These are phyloP conservation scores for Teratosphaeria zuluensis DNA, from an alignment of 2,329 filamentous ascomycete species.

Conservation along the genomic window DNA sequence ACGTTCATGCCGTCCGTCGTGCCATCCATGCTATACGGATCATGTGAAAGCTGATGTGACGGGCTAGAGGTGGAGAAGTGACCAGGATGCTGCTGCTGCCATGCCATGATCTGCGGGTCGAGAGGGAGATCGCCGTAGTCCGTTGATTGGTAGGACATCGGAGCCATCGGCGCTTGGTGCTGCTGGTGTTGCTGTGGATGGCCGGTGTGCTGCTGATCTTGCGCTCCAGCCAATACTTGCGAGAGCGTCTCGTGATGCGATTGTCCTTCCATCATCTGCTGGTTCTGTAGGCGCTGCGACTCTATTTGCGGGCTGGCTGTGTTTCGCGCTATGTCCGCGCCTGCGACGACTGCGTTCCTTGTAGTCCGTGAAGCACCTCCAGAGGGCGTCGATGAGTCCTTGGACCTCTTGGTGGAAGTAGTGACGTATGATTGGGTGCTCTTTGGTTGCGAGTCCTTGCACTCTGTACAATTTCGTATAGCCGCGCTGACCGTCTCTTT, in stretches of 20 bases:
- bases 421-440: conserved; percentile 1
- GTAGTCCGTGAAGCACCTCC: background rate
- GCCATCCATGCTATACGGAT: background rate
- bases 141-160: conserved; percentile 24
- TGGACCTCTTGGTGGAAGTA: background rate
- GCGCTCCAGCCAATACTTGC: conserved; percentile 2
- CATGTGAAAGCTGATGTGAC: background rate
- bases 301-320: background rate
- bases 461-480: conserved; percentile 82
- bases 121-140: conserved; percentile 46
- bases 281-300: background rate
- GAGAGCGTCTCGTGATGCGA: background rate
- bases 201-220: conserved; percentile 7
- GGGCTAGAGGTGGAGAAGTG: background rate
- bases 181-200: background rate
- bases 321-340: background rate
- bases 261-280: background rate
- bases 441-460: conserved; percentile 59
- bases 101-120: conserved; percentile 50
- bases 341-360: conserved; percentile 1
- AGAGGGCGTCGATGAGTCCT: background rate
- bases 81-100: conserved; percentile 5
- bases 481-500: conserved; percentile 95
- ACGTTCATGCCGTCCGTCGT: background rate
- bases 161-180: conserved; percentile 23